A percentile compares a stretch with the other conserved stretches of the same genome.
Conservation (phyloP, 148 eudicot genomes). For the Fagopyrum esculentum region DNA sequence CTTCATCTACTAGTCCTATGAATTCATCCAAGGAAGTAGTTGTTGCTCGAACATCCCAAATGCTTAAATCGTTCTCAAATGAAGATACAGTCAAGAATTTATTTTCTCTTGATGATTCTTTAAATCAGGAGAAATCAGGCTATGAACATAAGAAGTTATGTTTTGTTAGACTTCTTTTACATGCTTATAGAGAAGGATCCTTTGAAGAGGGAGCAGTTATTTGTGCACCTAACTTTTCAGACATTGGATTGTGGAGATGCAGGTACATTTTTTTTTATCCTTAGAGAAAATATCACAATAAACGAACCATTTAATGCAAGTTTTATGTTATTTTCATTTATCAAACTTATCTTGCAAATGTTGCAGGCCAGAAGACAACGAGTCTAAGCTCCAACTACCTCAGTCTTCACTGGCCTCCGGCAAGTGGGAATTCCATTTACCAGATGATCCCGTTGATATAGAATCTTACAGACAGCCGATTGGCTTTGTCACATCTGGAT, state of each 20-base stretch:
- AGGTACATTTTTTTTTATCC: conserved; percentile 32
- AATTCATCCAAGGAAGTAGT: conserved; percentile 22
- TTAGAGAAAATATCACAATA: background rate
- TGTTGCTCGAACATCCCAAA: conserved; percentile 58
- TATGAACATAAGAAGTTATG: conserved; percentile 33
- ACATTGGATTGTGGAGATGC: conserved; percentile 37
- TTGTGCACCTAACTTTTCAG: conserved; percentile 68
- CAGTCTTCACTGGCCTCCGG: conserved; percentile 47
- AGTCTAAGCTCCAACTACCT: conserved; percentile 52
- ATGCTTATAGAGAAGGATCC: conserved; percentile 61
- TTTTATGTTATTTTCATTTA: background rate
- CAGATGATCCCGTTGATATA: conserved; percentile 40
- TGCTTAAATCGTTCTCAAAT: conserved; percentile 34
- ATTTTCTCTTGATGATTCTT: conserved; percentile 34
- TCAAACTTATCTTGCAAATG: background rate
- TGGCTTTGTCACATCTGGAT: conserved; percentile 86
- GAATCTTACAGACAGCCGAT: conserved; percentile 64
- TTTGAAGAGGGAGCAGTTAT: conserved; percentile 85
- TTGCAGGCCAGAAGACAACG: conserved; percentile 41
- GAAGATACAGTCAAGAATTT: conserved; percentile 26
- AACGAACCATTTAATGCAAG: background rate
- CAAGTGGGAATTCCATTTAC: conserved; percentile 66
- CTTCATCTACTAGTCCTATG: background rate
- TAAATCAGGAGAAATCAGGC: conserved; percentile 19
- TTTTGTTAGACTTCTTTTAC: conserved; percentile 62